Evolutionary conservation across 805 yeast genomes (phyloP), one percentile per base, ranked within the genome.

Genomic region (Nakazawaea wyomingensis): DNA sequence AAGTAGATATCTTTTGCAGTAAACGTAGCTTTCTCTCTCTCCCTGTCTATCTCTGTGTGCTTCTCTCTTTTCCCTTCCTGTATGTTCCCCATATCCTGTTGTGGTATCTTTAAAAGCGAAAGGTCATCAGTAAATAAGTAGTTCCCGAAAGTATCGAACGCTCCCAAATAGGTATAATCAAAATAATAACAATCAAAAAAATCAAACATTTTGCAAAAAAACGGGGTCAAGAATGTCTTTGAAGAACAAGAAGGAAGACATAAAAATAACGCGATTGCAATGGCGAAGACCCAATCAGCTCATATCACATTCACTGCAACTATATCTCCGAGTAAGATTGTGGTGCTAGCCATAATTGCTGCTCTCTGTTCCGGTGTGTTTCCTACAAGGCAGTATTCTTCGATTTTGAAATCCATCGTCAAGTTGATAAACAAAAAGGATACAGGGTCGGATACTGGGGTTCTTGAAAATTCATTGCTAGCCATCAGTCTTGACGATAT

Each of bases 291-390:
- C 3, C 18, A 11, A 3, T 19, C 29, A 33, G 14, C 36, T 4
- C 29, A 28, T 20, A 24, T 44, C 8, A 17, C 33, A 14, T 48
- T 71, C 18, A 64, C 73, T 1, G 66, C 70, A 2, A 53, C 64
- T 1, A 49, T 80, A 21, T 72, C 82, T 5, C 79, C 85, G 1
- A 70, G 75, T 44, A 78, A 76, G 49, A 58, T 81, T 0, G 74
- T 80, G 1, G 50, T 79, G 1, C 51, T 79, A 8, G 58, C 71
- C 3, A 52, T 81, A 11, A 65, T 79, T 4, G 66, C 67, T 13
- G 71, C 72, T 0, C 74, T 75, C 50, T 65, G 78, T 36, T 54
- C 65, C 10, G 65, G 65, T 7, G 55, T 56, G 13, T 48, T 73
- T 2, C 78, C 78, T 4, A 49, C 57, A 13, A 50, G 54, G 17